Evolutionary conservation across 177 flowering plant genomes (phyloP).

Genomic region (Vitis hybrid): DNA sequence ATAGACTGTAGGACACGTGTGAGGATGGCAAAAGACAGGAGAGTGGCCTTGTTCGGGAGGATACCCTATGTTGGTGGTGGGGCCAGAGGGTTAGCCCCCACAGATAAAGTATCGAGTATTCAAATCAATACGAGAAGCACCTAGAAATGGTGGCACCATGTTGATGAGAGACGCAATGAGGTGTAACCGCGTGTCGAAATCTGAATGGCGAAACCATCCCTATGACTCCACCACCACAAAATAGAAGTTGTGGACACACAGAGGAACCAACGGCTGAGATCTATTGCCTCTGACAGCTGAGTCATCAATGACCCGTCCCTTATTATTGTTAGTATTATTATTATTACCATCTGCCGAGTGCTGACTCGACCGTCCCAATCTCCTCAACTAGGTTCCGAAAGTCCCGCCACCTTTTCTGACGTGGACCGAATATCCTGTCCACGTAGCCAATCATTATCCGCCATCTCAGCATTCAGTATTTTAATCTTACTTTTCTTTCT

Average conservation of each 20-base stretch:
- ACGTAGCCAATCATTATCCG: constrained; percentile 6
- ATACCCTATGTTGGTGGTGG: no score
- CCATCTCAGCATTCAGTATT: constrained; percentile 5
- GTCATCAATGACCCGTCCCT: background rate
- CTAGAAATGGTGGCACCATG: background rate
- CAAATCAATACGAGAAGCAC: no score
- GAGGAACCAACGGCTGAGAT: no score
- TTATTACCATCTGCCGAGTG: background rate
- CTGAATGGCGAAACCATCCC: constrained; percentile 6
- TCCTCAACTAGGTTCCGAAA: background rate
- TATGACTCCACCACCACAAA: constrained; percentile 12
- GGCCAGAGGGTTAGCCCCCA: no score
- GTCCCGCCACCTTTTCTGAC: constrained; percentile 18
- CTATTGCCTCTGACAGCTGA: no score
- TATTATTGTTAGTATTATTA: background rate
- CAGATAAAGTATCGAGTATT: no score
- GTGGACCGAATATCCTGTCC: constrained; percentile 5
- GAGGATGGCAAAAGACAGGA: no score
- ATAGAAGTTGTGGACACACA: background rate
- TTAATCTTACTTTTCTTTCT: background rate
- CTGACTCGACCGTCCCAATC: constrained; percentile 19
- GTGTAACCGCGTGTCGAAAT: constrained; percentile 15
- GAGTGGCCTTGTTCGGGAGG: no score
- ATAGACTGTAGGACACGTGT: no score
- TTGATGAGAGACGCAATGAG: background rate